Conservation (phyloP, 768 basidiomycete species). For the Tricholoma sp. region DNA sequence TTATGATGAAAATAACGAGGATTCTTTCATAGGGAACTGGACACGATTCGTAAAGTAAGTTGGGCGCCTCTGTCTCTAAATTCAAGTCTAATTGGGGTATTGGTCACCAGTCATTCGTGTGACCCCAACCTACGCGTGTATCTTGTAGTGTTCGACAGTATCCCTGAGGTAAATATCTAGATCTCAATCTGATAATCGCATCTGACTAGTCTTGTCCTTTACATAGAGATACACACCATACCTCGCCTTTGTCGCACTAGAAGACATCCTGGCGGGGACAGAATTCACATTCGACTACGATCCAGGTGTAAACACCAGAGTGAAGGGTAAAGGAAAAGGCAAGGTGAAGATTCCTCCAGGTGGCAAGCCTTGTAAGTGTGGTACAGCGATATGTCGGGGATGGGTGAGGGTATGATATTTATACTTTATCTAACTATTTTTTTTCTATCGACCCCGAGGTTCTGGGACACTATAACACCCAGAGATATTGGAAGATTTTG, state of each 20-base stretch:
- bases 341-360: conserved; percentile 26
- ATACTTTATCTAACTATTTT: background rate
- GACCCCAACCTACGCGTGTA: conserved; percentile 53
- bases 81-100: background rate
- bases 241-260: conserved; percentile 50
- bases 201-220: background rate
- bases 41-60: conserved; percentile 69
- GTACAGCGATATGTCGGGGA: conserved; percentile 14
- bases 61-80: background rate
- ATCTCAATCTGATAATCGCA: background rate
- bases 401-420: conserved; percentile 13
- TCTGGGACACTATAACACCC: too few species aligned
- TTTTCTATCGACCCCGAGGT: background rate
- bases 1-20: background rate
- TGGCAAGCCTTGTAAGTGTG: conserved; percentile 33
- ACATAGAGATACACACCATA: conserved; percentile 55
- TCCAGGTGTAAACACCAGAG: conserved; percentile 29
- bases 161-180: conserved; percentile 41
- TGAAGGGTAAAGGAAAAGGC: conserved; percentile 10
- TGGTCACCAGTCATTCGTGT: conserved; percentile 57
- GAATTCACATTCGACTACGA: conserved; percentile 68
- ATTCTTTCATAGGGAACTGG: conserved; percentile 57
- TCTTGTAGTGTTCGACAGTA: conserved; percentile 58
- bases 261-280: conserved; percentile 41
- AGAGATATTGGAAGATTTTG: too few species aligned